A percentile compares a stretch with the other conserved stretches of the same genome.
Conservation (phyloP, 2,329 filamentous ascomycete species). For the Xylaria sp. region DNA sequence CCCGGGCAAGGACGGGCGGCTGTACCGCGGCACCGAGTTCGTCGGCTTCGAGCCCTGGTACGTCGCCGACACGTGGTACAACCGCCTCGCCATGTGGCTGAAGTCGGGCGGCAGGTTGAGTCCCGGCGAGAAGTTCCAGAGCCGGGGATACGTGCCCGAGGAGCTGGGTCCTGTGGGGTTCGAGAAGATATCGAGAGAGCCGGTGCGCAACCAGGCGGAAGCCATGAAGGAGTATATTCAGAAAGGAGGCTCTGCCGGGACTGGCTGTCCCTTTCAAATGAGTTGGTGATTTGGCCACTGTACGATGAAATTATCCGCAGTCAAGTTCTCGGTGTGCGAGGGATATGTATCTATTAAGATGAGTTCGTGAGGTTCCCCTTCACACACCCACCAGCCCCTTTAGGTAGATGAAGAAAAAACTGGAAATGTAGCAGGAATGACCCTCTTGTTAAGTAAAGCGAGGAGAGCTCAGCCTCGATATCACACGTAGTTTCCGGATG, state of each 20-base stretch:
- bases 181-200: conserved; percentile 18
- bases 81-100: conserved; percentile 21
- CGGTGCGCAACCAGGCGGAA: conserved; percentile 19
- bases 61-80: conserved; percentile 28
- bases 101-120: conserved; percentile 15
- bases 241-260: conserved; percentile 6
- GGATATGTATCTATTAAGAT: not conserved
- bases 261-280: conserved; percentile 27
- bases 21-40: conserved; percentile 17
- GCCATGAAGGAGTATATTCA: conserved; percentile 23
- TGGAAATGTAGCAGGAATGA: too few relatives aligned
- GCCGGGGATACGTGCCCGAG: conserved; percentile 24
- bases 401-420: too few relatives aligned
- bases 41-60: conserved; percentile 34
- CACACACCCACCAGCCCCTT: too few relatives aligned
- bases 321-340: not conserved
- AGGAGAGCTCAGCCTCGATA: too few relatives aligned
- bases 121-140: conserved; percentile 21
- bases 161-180: conserved; percentile 28
- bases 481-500: too few relatives aligned
- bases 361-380: not conserved
- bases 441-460: too few relatives aligned
- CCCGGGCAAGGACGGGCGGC: conserved; percentile 17
- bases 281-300: conserved; percentile 1
- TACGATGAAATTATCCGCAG: too few relatives aligned